Evolutionary conservation across 495 filamentous ascomycete species (phyloP).

Genomic region (Penicillium taxi): DNA sequence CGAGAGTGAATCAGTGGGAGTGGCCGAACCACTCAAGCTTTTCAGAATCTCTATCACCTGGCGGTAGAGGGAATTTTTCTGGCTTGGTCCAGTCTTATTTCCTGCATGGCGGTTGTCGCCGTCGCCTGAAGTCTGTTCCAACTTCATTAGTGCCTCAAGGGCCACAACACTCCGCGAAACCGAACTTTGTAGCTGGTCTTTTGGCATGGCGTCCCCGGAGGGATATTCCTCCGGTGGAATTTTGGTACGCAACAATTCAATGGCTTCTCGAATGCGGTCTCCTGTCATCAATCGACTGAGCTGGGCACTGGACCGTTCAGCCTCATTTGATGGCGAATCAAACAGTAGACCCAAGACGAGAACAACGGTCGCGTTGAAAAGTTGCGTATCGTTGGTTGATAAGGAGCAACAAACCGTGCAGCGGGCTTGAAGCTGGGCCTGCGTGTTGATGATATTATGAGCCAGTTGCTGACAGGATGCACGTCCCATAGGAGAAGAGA

Average conservation of each 20-base stretch:
- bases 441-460: conserved; percentile 20
- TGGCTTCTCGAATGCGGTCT: conserved; percentile 19
- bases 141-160: conserved; percentile 19
- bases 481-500: conserved; percentile 11
- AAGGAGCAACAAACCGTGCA: conserved; percentile 21
- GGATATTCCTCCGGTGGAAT: neutral
- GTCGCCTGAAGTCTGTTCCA: conserved; percentile 13
- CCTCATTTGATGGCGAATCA: conserved; percentile 4
- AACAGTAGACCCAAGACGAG: conserved; percentile 16
- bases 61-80: neutral
- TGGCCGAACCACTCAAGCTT: neutral
- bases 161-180: conserved; percentile 10
- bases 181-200: conserved; percentile 1
- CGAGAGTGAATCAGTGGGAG: neutral
- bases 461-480: conserved; percentile 18
- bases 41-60: conserved; percentile 1
- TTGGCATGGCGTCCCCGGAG: neutral
- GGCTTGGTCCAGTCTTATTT: too few relatives aligned
- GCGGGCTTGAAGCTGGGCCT: conserved; percentile 20
- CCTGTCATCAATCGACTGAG: conserved; percentile 18
- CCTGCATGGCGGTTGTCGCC: too few relatives aligned
- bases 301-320: conserved; percentile 8
- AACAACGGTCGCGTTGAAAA: conserved; percentile 19
- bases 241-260: conserved; percentile 13
- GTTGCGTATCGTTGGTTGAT: conserved; percentile 13